Base-by-base conservation (phyloP, 2,329 filamentous ascomycete genomes). In the Aspergillus neoniger region DNA sequence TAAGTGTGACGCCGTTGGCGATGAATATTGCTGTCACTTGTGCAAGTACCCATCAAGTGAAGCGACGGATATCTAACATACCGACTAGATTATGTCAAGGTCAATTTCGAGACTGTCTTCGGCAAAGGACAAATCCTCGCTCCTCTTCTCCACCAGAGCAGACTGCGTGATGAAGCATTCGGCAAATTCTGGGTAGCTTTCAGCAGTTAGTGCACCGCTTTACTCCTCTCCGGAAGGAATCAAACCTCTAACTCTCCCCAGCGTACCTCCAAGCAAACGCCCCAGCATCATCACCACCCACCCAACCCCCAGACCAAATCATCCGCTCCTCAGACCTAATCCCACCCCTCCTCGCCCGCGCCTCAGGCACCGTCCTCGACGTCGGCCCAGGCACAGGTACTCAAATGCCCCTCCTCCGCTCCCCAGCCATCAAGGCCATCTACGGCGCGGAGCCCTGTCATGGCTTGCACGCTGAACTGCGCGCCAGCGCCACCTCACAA, bases 381-480 rank as follows among this genome's bases (percentile, higher is more conserved):
- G 73, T 83, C 30, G 81, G 81, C 5, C 84, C 84, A 0, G 84
- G 84, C 4, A 81, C 76, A 30, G 84, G 85, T 32, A 77, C 80
- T 14, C 79, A 84, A 57, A 75, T 85, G 51, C 72, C 73, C 0
- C 76, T 77, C 49, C 82, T 85, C 61, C 71, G 76, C 57, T 71
- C 73, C 6, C 68, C 72, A 2, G 72, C 76, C 4, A 79, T 85
- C 60, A 76, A 65, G 8, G 73, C 75, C 14, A 79, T 86, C 47
- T 86, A 85, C 63, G 84, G 83, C 48, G 78, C 83, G 1, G 85
- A 86, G 66, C 85, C 85, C 0, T 81, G 80, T 43, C 59, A 67
- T 4, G 75, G 77, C 0, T 72, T 86, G 1, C 84, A 86, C 60
- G 63, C 66, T 0, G 72, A 77, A 2, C 72, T 86, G 4, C 67